These are phyloP conservation scores for Calonectria leucothoes DNA, from an alignment of 2,329 filamentous ascomycete species.

Conservation along the genomic window DNA sequence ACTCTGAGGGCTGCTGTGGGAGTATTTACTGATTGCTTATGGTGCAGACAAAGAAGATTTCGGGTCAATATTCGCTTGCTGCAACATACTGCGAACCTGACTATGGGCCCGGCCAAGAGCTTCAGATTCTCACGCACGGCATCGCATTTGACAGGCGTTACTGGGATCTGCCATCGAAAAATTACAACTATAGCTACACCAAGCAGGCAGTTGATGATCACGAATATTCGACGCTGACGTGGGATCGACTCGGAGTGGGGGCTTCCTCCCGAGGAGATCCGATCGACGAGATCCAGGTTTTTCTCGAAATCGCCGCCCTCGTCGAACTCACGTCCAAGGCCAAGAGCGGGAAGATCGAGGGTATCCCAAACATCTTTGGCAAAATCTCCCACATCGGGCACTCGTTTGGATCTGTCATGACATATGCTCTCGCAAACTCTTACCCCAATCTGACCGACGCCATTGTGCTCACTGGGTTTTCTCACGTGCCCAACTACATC, in stretches of 20 bases:
- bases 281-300: slow-evolving; percentile 68
- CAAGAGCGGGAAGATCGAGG: slow-evolving; percentile 56
- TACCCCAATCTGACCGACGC: slow-evolving; percentile 67
- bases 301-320: slow-evolving; percentile 68
- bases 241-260: slow-evolving; percentile 72
- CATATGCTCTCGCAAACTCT: slow-evolving; percentile 63
- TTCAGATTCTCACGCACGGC: slow-evolving; percentile 57
- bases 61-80: slow-evolving; percentile 66
- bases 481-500: slow-evolving; percentile 58
- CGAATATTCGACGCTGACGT: slow-evolving; percentile 70
- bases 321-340: slow-evolving; percentile 62
- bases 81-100: slow-evolving; percentile 72
- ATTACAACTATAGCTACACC: slow-evolving; percentile 73
- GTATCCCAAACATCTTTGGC: slow-evolving; percentile 48
- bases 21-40: not conserved
- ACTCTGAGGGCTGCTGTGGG: slow-evolving; percentile 8
- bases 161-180: slow-evolving; percentile 69
- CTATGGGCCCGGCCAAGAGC: slow-evolving; percentile 48
- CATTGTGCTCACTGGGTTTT: slow-evolving; percentile 71
- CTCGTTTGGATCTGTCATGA: slow-evolving; percentile 71
- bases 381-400: slow-evolving; percentile 72
- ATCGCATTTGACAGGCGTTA: slow-evolving; percentile 61
- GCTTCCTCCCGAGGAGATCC: slow-evolving; percentile 69
- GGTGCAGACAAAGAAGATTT: slow-evolving; percentile 57
- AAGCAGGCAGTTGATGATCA: slow-evolving; percentile 63